phyloP scores from a whole-genome alignment of 2,329 filamentous ascomycete species.

The Polychaeton citri region DNA sequence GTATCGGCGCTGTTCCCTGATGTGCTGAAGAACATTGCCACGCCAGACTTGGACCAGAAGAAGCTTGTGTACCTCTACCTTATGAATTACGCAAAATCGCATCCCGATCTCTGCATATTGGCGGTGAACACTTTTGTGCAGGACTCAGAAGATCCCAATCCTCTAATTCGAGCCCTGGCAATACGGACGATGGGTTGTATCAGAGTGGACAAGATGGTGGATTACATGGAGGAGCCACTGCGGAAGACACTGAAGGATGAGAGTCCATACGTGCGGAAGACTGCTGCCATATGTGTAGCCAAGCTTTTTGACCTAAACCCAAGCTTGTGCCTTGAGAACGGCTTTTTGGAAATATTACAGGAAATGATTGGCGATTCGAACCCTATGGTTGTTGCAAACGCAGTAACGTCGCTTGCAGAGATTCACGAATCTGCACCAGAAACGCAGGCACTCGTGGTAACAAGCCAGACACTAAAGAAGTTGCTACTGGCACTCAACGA shows the following conservation, averaged over 20 bases:
- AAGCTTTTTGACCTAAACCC: conserved; percentile 96
- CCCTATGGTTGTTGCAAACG: conserved; percentile 98
- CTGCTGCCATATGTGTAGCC: conserved; percentile 91
- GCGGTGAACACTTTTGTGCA: conserved; percentile 99
- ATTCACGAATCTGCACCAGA: conserved; percentile 85
- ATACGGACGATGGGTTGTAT: conserved; percentile 99
- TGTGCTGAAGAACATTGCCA: conserved; percentile 97
- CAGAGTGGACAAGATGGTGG: conserved; percentile 96
- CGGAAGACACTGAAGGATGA: conserved; percentile 94
- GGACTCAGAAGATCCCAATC: conserved; percentile 97
- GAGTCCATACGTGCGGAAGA: conserved; percentile 96
- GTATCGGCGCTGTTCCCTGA: conserved; percentile 95
- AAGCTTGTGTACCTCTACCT: conserved; percentile 97
- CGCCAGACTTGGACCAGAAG: conserved; percentile 89
- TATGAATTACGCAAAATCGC: conserved; percentile 99
- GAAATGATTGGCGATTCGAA: conserved; percentile 96
- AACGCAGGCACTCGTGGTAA: conserved; percentile 74
- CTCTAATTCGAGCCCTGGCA: conserved; percentile 82
- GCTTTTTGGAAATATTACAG: conserved; percentile 84
- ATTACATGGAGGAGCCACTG: conserved; percentile 98
- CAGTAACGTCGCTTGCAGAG: conserved; percentile 82
- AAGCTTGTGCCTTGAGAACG: conserved; percentile 85
- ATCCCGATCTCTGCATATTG: conserved; percentile 95
- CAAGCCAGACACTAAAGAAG: conserved; percentile 76
- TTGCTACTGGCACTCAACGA: conserved; percentile 93